Evolutionary conservation across 148 eudicot genomes (phyloP).

Genomic region (Rhododendron griersonianum): DNA sequence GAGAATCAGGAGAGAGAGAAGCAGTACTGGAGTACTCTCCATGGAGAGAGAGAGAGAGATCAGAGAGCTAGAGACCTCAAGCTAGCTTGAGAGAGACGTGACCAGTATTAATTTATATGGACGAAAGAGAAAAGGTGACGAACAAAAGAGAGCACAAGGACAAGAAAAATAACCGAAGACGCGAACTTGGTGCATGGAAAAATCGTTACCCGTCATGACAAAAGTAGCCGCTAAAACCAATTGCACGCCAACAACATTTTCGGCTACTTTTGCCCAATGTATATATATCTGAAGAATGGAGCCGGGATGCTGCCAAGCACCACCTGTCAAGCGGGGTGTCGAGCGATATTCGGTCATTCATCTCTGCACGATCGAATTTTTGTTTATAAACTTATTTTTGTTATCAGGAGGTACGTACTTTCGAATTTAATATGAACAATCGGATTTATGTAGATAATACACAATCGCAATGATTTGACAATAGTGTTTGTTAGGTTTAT

Average conservation of each 20-base stretch:
- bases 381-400: too few species aligned
- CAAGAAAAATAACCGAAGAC: constrained; percentile 17
- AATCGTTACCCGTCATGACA: neutral
- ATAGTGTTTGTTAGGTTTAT: too few species aligned
- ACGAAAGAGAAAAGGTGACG: neutral
- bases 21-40: neutral
- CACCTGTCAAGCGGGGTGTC: too few species aligned
- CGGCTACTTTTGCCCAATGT: neutral
- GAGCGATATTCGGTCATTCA: too few species aligned
- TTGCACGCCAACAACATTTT: neutral
- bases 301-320: neutral
- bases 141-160: neutral
- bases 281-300: neutral
- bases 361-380: too few species aligned
- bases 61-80: neutral
- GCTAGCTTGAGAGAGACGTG: neutral
- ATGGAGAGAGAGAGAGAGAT: neutral
- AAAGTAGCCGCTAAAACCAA: neutral
- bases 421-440: too few species aligned
- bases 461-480: too few species aligned
- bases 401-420: too few species aligned
- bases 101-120: neutral
- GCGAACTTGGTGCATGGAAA: constrained; percentile 20
- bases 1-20: constrained; percentile 20
- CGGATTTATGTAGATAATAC: too few species aligned